phyloP scores from a whole-genome alignment of 257 asterid genomes.

The Solanum tacnaense region DNA sequence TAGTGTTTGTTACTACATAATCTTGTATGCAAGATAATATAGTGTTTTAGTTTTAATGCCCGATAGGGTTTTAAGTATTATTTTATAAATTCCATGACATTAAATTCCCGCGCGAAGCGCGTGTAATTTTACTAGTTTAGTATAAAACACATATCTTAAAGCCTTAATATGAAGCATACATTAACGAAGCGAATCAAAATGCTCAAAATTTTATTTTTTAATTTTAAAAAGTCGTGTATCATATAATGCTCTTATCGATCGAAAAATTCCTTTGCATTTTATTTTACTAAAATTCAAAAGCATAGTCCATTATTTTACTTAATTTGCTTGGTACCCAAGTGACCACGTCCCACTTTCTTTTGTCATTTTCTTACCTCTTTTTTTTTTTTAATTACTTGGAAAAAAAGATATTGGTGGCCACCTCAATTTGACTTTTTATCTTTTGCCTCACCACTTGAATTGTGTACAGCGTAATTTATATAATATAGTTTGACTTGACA shows the following conservation, averaged over 20 bases:
- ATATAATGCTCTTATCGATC: not conserved
- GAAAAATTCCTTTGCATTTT: not conserved
- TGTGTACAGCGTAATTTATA: no score
- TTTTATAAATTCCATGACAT: no score
- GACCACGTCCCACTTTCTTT: not conserved
- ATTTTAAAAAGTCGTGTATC: not conserved
- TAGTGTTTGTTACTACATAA: no score
- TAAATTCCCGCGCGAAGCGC: no score
- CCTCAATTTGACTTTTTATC: not conserved
- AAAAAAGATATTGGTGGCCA: not conserved
- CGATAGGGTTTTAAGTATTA: no score
- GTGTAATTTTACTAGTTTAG: no score
- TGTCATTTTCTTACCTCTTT: not conserved
- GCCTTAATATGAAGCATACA: no score
- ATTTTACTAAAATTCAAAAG: not conserved
- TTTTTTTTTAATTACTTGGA: not conserved
- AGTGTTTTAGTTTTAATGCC: no score
- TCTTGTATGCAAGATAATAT: no score
- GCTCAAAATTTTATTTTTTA: no score
- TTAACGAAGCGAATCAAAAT: no score
- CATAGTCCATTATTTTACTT: not conserved
- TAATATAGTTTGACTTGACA: fast-evolving
- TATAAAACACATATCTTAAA: no score
- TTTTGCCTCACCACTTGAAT: not conserved
- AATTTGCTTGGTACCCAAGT: not conserved